Evolutionary conservation across 352 stramenopile genomes (phyloP), one percentile per base, ranked within the genome.

Genomic region (Lagenidium giganteum): DNA sequence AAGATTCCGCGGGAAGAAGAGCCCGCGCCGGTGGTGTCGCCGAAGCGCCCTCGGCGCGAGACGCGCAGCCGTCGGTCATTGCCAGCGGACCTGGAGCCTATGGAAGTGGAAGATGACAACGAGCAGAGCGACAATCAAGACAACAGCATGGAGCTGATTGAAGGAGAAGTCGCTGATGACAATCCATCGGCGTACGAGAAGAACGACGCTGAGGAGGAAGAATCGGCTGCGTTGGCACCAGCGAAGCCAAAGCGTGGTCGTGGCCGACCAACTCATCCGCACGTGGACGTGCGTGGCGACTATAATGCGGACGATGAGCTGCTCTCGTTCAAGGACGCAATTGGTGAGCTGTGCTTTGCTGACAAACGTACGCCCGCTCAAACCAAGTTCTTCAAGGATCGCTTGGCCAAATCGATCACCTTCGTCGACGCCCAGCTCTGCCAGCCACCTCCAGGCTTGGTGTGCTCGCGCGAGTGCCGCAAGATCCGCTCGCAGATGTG

Each of bases 401-500:
- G 70, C 24, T 44, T 87, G 21, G 66, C 70, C 35, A 77, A 77
- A 51, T 64, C 74, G 13, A 84, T 87, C 26, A 30, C 79, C 48
- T 83, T 87, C 49, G 74, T 87, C 8, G 74, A 87, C 38, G 71
- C 74, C 5, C 55, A 81, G 42, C 51, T 87, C 2, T 87, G 74
- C 39, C 64, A 70, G 30, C 70, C 74, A 3, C 70, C 74, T 2
- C 47, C 60, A 18, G 67, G 60, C 16, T 67, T 77, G 42, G 46
- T 59, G 9, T 84, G 74, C 43, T 44, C 22, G 3, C 64, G 67
- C 34, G 57, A 69, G 20, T 87, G 74, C 54, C 68, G 66, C 37
- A 81, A 81, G 41, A 67, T 87, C n/a, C 74, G 74, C 14, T 57
- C 57, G 9, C 61, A 78, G 11, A 87, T 87, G 74, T 87, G 74